phyloP scores from a whole-genome alignment of 768 basidiomycete species.

The Suillus subluteus region DNA sequence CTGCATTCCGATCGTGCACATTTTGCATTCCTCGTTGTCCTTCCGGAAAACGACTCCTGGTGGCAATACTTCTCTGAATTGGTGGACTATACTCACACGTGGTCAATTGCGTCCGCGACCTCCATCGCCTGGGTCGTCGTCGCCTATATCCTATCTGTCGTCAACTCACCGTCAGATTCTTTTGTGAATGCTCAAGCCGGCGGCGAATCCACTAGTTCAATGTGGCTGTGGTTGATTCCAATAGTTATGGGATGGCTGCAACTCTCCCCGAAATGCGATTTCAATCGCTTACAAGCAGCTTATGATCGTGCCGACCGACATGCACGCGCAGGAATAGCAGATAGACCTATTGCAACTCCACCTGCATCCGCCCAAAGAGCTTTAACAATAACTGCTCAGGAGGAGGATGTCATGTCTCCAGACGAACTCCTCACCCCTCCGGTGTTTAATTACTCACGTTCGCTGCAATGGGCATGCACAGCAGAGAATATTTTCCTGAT shows the following conservation, averaged over 20 bases:
- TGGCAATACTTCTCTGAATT: slow-evolving; percentile 35
- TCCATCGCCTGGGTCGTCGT: slow-evolving; percentile 39
- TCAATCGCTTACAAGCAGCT: slow-evolving; percentile 28
- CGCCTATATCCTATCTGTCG: slow-evolving; percentile 35
- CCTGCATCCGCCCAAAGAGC: background rate
- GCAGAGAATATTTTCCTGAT: background rate
- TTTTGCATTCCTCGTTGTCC: slow-evolving; percentile 39
- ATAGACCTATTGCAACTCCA: background rate
- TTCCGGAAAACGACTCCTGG: slow-evolving; percentile 41
- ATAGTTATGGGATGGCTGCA: slow-evolving; percentile 40
- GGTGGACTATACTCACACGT: slow-evolving; percentile 39
- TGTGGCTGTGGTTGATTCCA: slow-evolving; percentile 43
- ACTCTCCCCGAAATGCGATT: slow-evolving; percentile 39
- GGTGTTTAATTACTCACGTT: slow-evolving; percentile 10
- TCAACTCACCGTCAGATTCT: slow-evolving; percentile 26
- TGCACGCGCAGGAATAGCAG: slow-evolving; percentile 22
- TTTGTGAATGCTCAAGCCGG: background rate
- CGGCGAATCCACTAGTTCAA: slow-evolving; percentile 22
- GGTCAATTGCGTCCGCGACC: slow-evolving; percentile 38
- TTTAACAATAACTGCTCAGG: slow-evolving; percentile 2
- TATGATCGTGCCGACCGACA: slow-evolving; percentile 31
- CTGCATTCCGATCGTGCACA: slow-evolving; percentile 23
- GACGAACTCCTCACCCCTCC: slow-evolving; percentile 9
- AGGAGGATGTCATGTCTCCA: slow-evolving; percentile 5
- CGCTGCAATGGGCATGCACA: slow-evolving; percentile 6